Evolutionary conservation across 1,139 yeast species (phyloP).

Genomic region (Geotrichum carabidarum): DNA sequence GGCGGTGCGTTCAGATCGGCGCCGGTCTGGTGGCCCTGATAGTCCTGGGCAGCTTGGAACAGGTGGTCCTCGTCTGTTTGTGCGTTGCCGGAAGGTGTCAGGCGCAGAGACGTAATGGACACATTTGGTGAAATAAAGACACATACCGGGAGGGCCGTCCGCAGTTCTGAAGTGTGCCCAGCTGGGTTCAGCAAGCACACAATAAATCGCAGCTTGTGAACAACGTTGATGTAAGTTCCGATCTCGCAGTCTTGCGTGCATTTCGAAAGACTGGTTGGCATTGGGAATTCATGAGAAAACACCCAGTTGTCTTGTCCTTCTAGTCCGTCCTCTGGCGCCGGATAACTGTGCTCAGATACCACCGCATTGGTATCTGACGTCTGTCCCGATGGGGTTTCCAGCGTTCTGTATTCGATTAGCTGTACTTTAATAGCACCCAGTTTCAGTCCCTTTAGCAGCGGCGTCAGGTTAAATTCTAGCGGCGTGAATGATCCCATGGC

Average conservation of each 20-base stretch:
- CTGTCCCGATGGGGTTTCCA: conserved; percentile 52
- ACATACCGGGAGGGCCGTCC: conserved; percentile 67
- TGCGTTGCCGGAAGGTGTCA: conserved; percentile 38
- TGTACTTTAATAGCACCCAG: conserved; percentile 67
- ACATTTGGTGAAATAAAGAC: conserved; percentile 79
- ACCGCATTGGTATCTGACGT: conserved; percentile 50
- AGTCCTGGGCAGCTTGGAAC: conserved; percentile 12
- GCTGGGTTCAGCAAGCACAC: conserved; percentile 64
- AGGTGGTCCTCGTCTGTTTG: conserved; percentile 20
- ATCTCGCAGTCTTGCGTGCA: conserved; percentile 80
- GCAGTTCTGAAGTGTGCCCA: conserved; percentile 69
- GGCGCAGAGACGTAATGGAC: conserved; percentile 43
- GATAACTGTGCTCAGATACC: conserved; percentile 44
- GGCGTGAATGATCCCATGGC: conserved; percentile 83
- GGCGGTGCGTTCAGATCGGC: conserved; percentile 68
- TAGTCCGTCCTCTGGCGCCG: conserved; percentile 41
- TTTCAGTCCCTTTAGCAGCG: conserved; percentile 72
- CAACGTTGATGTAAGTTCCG: conserved; percentile 53
- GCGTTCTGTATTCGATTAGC: conserved; percentile 62
- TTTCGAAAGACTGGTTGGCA: conserved; percentile 69
- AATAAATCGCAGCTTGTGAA: conserved; percentile 65
- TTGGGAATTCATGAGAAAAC: conserved; percentile 49
- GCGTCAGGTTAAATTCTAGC: conserved; percentile 66
- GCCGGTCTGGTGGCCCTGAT: conserved; percentile 4
- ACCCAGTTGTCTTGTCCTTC: conserved; percentile 71